Base-by-base conservation (phyloP, 1,139 yeast genomes). In the Nadsonia commutata region DNA sequence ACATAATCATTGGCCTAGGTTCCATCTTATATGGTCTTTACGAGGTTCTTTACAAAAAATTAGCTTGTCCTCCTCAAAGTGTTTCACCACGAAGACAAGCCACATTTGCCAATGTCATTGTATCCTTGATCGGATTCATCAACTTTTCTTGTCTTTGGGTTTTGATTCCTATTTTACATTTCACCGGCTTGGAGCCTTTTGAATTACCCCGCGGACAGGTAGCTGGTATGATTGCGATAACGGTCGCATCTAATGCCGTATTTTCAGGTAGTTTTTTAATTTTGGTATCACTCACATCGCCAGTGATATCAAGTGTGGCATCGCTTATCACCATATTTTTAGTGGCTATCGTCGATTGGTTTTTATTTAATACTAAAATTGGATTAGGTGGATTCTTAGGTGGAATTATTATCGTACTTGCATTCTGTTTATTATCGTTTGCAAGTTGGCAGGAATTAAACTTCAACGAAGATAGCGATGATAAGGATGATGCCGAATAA, bases 251-350 rank as follows among this genome's bases (percentile, higher is more conserved):
- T 18, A 85, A 85, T 57, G 66, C 82, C 51, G 53, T 73, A 1
- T 85, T 82, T 57, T 78, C 85, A 40, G 81, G 83, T 2, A 68
- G 81, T 38, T 83, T 85, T 53, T 68, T 85, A 49, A 72, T 86
- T 2, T 66, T 85, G 50, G 82, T 84, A 81, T 80, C 94, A 1
- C 69, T 85, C 47, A 85, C 95, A 0, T 78, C 83, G 16, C 95
- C 95, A 0, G 94, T 85, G 2, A 67, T 85, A 43, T 80, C 94
- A 1, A 77, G 90, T 0, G 95, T 85, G 9, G 80, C 90, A 37
- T 78, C 94, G 0, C 63, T 85, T 46, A 66, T 83, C 43, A 82
- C 94, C 0, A 85, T 86, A 18, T 72, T 84, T 51, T 62, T 84
- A 47, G 93, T 85, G 40, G 94, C 95, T 0, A 44, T 82, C 2